Evolutionary conservation across 2,329 filamentous ascomycete species (phyloP).

Genomic region (Fusarium piperis): DNA sequence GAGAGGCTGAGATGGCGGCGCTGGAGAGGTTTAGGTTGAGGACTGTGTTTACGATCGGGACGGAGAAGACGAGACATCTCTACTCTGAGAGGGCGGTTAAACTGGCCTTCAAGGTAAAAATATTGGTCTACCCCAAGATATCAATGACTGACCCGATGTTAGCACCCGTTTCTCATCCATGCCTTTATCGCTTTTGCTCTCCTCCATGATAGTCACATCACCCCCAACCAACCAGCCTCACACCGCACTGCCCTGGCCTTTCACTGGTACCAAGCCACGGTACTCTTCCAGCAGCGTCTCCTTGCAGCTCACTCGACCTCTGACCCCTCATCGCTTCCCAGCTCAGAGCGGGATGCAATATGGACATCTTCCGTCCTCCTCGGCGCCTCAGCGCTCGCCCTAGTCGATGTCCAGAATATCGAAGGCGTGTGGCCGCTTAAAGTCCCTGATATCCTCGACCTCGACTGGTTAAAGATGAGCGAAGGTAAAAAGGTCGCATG

Average conservation of each 20-base stretch:
- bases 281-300: slow-evolving; percentile 56
- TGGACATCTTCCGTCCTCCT: slow-evolving; percentile 60
- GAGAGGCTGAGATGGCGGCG: slow-evolving; percentile 45
- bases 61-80: slow-evolving; percentile 40
- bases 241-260: slow-evolving; percentile 49
- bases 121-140: neutral
- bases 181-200: slow-evolving; percentile 61
- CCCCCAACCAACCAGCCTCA: slow-evolving; percentile 28
- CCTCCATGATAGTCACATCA: slow-evolving; percentile 61
- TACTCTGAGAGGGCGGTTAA: slow-evolving; percentile 49
- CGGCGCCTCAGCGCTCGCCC: slow-evolving; percentile 56
- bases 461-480: slow-evolving; percentile 68
- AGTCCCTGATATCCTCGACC: slow-evolving; percentile 51
- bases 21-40: slow-evolving; percentile 55
- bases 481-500: slow-evolving; percentile 66
- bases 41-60: slow-evolving; percentile 54
- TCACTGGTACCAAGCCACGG: slow-evolving; percentile 59
- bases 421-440: slow-evolving; percentile 67
- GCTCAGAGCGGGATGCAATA: slow-evolving; percentile 55
- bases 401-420: slow-evolving; percentile 53
- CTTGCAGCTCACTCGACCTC: slow-evolving; percentile 45
- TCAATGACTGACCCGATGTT: neutral
- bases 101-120: slow-evolving; percentile 53
- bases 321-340: slow-evolving; percentile 42
- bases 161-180: slow-evolving; percentile 65